Conservation (phyloP, 495 filamentous ascomycete genomes). For the Clavariopsis aquatica region DNA sequence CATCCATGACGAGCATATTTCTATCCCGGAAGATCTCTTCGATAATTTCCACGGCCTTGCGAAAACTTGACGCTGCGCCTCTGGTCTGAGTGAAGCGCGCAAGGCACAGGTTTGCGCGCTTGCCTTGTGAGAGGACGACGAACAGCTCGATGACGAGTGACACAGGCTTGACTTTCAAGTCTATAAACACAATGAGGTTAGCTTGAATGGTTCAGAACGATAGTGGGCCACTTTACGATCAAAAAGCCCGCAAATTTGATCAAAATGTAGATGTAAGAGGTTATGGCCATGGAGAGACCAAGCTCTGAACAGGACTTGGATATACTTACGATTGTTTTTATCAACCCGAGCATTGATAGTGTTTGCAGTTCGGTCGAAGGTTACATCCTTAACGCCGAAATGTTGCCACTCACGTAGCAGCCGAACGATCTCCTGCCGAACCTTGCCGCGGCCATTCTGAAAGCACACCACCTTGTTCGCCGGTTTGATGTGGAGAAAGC, state of each 20-base stretch:
- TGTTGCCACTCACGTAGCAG: constrained; percentile 76
- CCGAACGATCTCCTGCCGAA: constrained; percentile 70
- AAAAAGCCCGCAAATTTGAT: not conserved
- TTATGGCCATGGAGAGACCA: constrained; percentile 10
- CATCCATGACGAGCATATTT: constrained; percentile 68
- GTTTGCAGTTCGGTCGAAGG: constrained; percentile 70
- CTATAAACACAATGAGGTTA: constrained; percentile 46
- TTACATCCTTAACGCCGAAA: constrained; percentile 75
- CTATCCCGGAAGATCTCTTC: constrained; percentile 59
- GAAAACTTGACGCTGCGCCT: constrained; percentile 83
- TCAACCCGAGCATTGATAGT: constrained; percentile 75
- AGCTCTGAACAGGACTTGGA: constrained; percentile 7
- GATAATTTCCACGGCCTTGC: constrained; percentile 76
- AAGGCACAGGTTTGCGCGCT: constrained; percentile 60
- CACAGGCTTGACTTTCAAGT: constrained; percentile 73
- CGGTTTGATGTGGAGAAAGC: constrained; percentile 87
- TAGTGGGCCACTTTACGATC: constrained; percentile 4
- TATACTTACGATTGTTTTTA: constrained; percentile 70
- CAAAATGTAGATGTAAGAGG: constrained; percentile 15
- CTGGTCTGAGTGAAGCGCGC: constrained; percentile 83
- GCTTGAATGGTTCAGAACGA: not conserved
- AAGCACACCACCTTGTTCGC: constrained; percentile 73
- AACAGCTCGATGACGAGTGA: constrained; percentile 81
- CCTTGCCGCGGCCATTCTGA: constrained; percentile 63
- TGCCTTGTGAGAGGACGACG: constrained; percentile 77